Conservation (phyloP, 75 land plant genomes). For the Chamaecyparis obtusa region DNA sequence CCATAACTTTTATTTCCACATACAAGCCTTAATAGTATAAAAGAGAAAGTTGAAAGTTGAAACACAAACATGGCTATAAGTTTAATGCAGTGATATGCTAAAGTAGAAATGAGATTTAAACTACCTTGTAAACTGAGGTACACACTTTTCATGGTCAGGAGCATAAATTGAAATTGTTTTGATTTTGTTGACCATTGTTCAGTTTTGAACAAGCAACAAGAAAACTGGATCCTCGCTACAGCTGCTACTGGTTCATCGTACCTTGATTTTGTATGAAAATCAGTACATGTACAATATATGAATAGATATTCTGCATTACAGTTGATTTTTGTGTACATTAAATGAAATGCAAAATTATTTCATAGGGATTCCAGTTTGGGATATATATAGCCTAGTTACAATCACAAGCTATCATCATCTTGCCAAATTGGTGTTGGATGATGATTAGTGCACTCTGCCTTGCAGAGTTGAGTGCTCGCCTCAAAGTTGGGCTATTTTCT, state of each 20-base stretch:
- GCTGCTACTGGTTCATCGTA: background rate
- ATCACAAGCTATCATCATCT: background rate
- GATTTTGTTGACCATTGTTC: background rate
- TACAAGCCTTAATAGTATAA: too few relatives aligned
- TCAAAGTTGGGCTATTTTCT: background rate
- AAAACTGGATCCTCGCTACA: background rate
- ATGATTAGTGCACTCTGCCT: background rate
- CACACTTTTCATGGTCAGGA: background rate
- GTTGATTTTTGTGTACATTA: conserved; percentile 4
- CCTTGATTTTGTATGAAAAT: background rate
- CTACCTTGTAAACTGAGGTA: conserved; percentile 5
- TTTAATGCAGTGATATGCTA: background rate
- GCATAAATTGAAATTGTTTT: background rate
- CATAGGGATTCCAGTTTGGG: background rate
- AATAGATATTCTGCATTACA: background rate
- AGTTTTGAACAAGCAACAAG: background rate
- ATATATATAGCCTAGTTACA: background rate
- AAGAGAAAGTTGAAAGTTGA: too few relatives aligned
- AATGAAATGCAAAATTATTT: background rate
- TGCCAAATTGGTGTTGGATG: background rate
- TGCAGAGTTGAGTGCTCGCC: background rate
- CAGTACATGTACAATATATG: background rate
- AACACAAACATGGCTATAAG: too few relatives aligned
- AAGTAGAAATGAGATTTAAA: background rate
- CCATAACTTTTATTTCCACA: too few relatives aligned